These are phyloP conservation scores for Phyllosticta citrichinensis DNA, from an alignment of 2,329 filamentous ascomycete species.

Conservation along the genomic window DNA sequence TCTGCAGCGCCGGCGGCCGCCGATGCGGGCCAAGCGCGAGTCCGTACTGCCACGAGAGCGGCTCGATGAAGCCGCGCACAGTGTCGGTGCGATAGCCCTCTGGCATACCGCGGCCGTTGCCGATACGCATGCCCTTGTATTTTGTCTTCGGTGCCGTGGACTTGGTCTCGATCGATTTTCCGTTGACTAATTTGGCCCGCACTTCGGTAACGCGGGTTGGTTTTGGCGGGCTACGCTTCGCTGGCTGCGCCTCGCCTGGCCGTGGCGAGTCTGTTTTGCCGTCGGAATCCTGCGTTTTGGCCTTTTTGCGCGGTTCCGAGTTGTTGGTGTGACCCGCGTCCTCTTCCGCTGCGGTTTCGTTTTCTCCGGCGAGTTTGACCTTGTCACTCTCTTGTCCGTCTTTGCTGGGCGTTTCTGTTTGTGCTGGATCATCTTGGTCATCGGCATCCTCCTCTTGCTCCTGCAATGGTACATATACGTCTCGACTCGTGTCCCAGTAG, in stretches of 20 bases:
- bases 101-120: slow-evolving; percentile 48
- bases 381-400: neutral
- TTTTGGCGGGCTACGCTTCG: neutral
- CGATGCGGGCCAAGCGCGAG: slow-evolving; percentile 41
- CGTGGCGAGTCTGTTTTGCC: neutral
- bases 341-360: neutral
- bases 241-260: slow-evolving; percentile 11
- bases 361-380: slow-evolving; percentile 16
- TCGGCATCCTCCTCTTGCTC: neutral
- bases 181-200: slow-evolving; percentile 17
- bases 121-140: slow-evolving; percentile 52
- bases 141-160: neutral
- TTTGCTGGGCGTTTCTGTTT: neutral
- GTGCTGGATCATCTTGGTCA: neutral
- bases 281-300: slow-evolving; percentile 11
- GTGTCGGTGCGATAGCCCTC: slow-evolving; percentile 47
- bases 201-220: slow-evolving; percentile 14
- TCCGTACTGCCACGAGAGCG: slow-evolving; percentile 48
- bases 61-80: slow-evolving; percentile 47
- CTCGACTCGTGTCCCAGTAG: slow-evolving; percentile 52
- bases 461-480: slow-evolving; percentile 40
- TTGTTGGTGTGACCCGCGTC: neutral
- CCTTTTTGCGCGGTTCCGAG: slow-evolving; percentile 1
- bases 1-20: slow-evolving; percentile 36
- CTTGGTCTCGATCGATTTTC: slow-evolving; percentile 16